These are phyloP conservation scores for Sporothrix schenckii DNA, from an alignment of 2,329 filamentous ascomycete species.

Conservation along the genomic window DNA sequence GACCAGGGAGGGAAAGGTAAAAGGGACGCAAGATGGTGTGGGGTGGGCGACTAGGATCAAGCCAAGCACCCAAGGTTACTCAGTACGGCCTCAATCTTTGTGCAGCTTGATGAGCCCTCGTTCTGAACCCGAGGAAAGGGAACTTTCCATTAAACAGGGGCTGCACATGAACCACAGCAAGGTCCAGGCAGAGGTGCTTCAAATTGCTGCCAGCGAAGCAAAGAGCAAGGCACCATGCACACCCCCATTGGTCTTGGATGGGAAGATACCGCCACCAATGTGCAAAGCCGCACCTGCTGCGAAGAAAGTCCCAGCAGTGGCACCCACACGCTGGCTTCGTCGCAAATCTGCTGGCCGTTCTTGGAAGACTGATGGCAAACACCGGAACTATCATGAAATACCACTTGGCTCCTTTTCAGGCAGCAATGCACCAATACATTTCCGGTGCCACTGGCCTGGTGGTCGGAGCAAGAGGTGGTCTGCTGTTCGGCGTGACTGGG, in stretches of 20 bases:
- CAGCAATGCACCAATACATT: background rate
- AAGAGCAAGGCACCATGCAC: conserved; percentile 1
- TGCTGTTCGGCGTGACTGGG: background rate
- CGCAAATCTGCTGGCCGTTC: background rate
- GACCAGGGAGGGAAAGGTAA: conserved; percentile 21
- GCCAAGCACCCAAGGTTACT: background rate
- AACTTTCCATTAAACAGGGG: conserved; percentile 11
- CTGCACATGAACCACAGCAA: conserved; percentile 16
- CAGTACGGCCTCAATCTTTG: conserved; percentile 17
- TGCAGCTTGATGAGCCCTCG: conserved; percentile 16
- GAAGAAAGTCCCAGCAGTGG: background rate
- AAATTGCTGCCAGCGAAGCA: conserved; percentile 23
- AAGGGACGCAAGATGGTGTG: conserved; percentile 7
- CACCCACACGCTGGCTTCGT: background rate
- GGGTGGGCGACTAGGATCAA: conserved; percentile 28
- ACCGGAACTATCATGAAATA: background rate
- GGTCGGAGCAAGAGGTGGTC: conserved; percentile 1
- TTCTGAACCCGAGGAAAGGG: conserved; percentile 18
- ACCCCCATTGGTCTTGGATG: background rate
- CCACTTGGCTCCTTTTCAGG: background rate
- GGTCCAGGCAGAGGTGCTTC: conserved; percentile 20
- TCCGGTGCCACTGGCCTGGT: conserved; percentile 23
- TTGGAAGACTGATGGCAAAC: background rate
- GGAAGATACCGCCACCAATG: background rate
- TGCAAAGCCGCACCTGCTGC: conserved; percentile 18